These are phyloP conservation scores for Fusarium drepaniforme DNA, from an alignment of 2,329 filamentous ascomycete genomes.

Conservation along the genomic window DNA sequence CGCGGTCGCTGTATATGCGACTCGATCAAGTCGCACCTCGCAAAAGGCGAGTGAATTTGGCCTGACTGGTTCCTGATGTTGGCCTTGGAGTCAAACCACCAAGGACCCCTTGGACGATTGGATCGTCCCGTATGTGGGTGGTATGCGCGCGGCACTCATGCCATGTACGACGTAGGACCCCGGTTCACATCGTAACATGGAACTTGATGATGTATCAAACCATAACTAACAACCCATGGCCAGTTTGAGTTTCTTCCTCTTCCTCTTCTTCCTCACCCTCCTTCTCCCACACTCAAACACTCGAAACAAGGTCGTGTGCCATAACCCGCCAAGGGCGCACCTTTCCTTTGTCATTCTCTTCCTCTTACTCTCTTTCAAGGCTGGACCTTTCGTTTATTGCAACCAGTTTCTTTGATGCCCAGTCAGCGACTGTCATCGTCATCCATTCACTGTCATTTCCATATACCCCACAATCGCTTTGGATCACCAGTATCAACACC, in stretches of 20 bases:
- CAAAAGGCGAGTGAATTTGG: neutral
- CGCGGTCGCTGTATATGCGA: constrained; percentile 1
- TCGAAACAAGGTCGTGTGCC: constrained; percentile 23
- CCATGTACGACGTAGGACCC: constrained; percentile 3
- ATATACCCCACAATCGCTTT: constrained; percentile 21
- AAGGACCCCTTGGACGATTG: constrained; percentile 27
- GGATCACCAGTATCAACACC: constrained; percentile 8
- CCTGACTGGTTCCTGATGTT: constrained; percentile 20
- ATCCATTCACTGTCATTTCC: constrained; percentile 22
- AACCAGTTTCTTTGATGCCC: constrained; percentile 32
- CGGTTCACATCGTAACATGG: constrained; percentile 32
- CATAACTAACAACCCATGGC: constrained; percentile 17
- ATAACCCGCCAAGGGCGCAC: constrained; percentile 34
- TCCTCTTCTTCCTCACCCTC: constrained; percentile 23
- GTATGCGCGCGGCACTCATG: constrained; percentile 10
- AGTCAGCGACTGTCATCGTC: constrained; percentile 40
- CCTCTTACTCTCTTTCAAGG: constrained; percentile 38
- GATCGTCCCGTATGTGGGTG: constrained; percentile 22
- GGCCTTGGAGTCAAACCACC: constrained; percentile 20
- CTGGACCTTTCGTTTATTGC: constrained; percentile 39
- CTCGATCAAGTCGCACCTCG: constrained; percentile 4
- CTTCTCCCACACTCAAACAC: constrained; percentile 27
- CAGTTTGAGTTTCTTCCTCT: constrained; percentile 11
- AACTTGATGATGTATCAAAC: constrained; percentile 35
- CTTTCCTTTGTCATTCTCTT: constrained; percentile 32